A percentile compares a stretch with the other conserved stretches of the same genome.
These are phyloP conservation scores for Elsinoe batatas DNA, from an alignment of 2,329 filamentous ascomycete species.

Conservation along the genomic window DNA sequence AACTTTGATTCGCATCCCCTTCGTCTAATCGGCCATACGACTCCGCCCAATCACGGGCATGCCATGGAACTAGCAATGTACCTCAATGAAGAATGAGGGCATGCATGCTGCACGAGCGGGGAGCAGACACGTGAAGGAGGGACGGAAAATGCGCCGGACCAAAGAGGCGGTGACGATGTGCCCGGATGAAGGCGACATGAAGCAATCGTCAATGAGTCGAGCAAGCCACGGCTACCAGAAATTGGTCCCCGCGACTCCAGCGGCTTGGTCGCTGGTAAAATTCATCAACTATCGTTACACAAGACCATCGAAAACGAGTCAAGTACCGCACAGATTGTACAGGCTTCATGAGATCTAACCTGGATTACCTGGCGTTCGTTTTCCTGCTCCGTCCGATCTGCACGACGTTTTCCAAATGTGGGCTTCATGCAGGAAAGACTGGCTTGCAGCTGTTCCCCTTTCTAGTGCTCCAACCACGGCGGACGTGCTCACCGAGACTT, in stretches of 20 bases:
- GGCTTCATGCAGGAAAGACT: background rate
- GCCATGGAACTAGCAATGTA: background rate
- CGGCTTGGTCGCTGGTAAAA: conserved; percentile 5
- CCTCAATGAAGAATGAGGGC: background rate
- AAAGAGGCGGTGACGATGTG: background rate
- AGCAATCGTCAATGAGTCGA: background rate
- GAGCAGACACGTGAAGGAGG: background rate
- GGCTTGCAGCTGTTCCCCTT: background rate
- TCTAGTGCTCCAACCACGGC: background rate
- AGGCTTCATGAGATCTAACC: too few relatives aligned
- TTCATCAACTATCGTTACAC: background rate
- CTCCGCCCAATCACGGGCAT: background rate
- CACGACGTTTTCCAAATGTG: background rate
- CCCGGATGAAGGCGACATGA: background rate
- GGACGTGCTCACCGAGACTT: too few relatives aligned
- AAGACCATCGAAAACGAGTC: background rate
- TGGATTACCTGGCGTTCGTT: background rate
- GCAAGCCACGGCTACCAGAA: conserved; percentile 3
- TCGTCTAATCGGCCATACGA: background rate
- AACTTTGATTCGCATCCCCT: conserved; percentile 12
- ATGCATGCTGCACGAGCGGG: background rate
- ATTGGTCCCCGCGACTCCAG: background rate
- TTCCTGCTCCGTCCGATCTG: conserved; percentile 1
- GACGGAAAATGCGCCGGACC: background rate
- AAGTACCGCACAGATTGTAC: background rate